Evolutionary conservation across 2,329 filamentous ascomycete species (phyloP).

Genomic region (Phyllosticta citribraziliensis): DNA sequence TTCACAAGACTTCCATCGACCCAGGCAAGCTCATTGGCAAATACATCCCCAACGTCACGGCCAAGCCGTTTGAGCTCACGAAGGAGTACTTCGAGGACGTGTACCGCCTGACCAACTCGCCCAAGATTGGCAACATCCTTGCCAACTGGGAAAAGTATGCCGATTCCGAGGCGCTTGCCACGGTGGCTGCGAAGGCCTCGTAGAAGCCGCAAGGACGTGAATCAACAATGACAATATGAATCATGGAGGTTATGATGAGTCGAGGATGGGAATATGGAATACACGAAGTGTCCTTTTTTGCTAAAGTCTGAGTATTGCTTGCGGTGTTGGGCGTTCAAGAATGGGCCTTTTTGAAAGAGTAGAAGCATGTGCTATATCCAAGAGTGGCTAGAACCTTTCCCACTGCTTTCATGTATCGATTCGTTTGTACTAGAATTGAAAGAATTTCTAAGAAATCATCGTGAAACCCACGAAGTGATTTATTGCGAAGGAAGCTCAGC

Average conservation of each 20-base stretch:
- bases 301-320: not conserved
- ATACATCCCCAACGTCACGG: slow-evolving; percentile 98
- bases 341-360: not conserved
- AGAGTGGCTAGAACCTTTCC: not conserved
- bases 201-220: not conserved
- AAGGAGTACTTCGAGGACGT: slow-evolving; percentile 99
- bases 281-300: not conserved
- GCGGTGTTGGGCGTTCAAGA: not conserved
- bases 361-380: not conserved
- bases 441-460: not conserved
- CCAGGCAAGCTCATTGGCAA: slow-evolving; percentile 94
- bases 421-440: not conserved
- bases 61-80: slow-evolving; percentile 85
- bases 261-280: not conserved
- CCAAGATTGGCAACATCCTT: slow-evolving; percentile 66
- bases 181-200: slow-evolving; percentile 4
- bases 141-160: slow-evolving; percentile 59
- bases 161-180: slow-evolving; percentile 23
- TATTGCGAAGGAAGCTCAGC: no score
- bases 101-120: slow-evolving; percentile 79
- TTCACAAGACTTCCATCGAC: slow-evolving; percentile 98
- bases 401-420: not conserved
- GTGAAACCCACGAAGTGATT: not conserved
- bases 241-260: not conserved
- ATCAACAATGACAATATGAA: not conserved